phyloP scores from a whole-genome alignment of 208 protist species.

The Acanthamoeba triangularis region DNA sequence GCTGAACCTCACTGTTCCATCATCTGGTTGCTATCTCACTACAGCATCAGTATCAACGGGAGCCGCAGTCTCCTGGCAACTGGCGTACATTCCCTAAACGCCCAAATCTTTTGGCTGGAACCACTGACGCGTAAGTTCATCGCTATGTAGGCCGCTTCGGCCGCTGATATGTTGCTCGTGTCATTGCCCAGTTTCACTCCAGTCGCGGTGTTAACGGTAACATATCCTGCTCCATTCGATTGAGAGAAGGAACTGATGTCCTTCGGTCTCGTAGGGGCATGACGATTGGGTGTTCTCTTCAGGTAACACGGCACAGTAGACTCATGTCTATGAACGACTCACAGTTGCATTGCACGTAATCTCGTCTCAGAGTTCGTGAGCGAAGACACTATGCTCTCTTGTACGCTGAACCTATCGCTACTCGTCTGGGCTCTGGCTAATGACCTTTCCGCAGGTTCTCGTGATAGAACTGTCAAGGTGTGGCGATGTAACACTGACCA shows the following conservation, averaged over 20 bases:
- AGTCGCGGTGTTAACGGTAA: neutral
- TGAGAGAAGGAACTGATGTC: neutral
- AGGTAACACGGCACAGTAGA: neutral
- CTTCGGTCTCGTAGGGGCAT: neutral
- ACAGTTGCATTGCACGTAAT: neutral
- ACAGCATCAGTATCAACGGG: slow-evolving; percentile 16
- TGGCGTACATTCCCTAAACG: neutral
- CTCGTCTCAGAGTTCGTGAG: neutral
- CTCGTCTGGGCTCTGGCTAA: neutral
- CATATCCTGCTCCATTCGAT: neutral
- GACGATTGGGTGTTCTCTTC: slow-evolving; percentile 45
- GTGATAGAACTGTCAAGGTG: slow-evolving; percentile 13
- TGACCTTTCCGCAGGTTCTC: neutral
- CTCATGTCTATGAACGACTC: neutral
- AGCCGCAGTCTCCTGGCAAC: neutral
- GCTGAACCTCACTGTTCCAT: neutral
- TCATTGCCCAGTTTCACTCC: slow-evolving; percentile 24
- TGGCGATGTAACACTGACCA: neutral
- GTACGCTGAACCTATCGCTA: neutral
- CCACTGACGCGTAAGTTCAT: neutral
- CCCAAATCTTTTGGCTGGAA: too few relatives aligned
- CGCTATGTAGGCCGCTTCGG: neutral
- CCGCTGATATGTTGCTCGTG: slow-evolving; percentile 15
- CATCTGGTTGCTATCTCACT: neutral
- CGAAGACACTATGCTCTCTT: neutral